Conservation (phyloP, 2,329 filamentous ascomycete species). For the Verticillium longisporum region DNA sequence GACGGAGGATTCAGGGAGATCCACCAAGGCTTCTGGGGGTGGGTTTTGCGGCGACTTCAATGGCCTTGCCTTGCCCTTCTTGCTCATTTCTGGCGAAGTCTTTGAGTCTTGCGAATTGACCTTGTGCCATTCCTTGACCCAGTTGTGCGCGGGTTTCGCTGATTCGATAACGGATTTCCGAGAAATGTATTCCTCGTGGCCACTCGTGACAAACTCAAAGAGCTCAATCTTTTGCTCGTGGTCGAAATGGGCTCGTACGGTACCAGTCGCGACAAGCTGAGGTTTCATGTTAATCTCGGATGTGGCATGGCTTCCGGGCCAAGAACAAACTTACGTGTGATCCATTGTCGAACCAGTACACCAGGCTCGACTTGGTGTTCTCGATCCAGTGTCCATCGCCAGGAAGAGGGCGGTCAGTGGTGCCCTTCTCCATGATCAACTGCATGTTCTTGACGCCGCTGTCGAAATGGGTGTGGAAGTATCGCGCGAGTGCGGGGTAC, state of each 20-base stretch:
- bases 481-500: slow-evolving; percentile 74
- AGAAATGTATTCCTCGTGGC: slow-evolving; percentile 79
- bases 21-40: slow-evolving; percentile 50
- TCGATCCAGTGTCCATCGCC: slow-evolving; percentile 68
- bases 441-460: slow-evolving; percentile 83
- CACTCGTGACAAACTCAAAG: slow-evolving; percentile 71
- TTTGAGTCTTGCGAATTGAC: slow-evolving; percentile 51
- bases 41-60: slow-evolving; percentile 53
- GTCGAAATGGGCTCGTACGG: slow-evolving; percentile 73
- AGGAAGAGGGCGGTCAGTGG: slow-evolving; percentile 46
- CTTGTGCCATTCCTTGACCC: slow-evolving; percentile 60
- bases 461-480: slow-evolving; percentile 83
- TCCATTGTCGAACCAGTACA: slow-evolving; percentile 82
- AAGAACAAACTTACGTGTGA: slow-evolving; percentile 61
- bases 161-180: slow-evolving; percentile 57
- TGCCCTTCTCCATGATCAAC: slow-evolving; percentile 68
- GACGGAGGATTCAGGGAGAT: slow-evolving; percentile 52
- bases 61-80: slow-evolving; percentile 53
- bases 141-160: slow-evolving; percentile 54
- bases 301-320: not conserved
- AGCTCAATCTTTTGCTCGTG: slow-evolving; percentile 73
- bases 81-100: slow-evolving; percentile 59
- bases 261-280: slow-evolving; percentile 71
- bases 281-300: not conserved
- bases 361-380: slow-evolving; percentile 69